phyloP scores from a whole-genome alignment of 495 filamentous ascomycete genomes.

The Daldinia vernicosa region DNA sequence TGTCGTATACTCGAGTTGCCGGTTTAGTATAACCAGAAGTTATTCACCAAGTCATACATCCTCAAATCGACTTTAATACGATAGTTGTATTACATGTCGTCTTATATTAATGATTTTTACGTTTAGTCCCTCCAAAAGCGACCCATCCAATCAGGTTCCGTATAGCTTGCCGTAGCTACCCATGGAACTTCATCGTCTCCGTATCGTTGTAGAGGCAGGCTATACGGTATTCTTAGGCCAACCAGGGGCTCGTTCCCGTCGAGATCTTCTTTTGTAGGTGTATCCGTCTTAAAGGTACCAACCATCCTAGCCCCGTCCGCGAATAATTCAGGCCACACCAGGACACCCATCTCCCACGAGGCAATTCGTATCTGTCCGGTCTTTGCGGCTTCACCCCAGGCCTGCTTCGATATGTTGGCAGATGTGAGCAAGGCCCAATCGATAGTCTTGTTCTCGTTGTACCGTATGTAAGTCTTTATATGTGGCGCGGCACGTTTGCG shows the following conservation, averaged over 20 bases:
- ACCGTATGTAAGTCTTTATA: slow-evolving; percentile 90
- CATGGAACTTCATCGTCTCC: slow-evolving; percentile 72
- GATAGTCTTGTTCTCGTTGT: slow-evolving; percentile 63
- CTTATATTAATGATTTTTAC: not conserved
- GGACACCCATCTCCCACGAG: slow-evolving; percentile 86
- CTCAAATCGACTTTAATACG: too few species aligned
- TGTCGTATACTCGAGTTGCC: not conserved
- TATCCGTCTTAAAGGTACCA: slow-evolving; percentile 71
- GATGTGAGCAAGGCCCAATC: slow-evolving; percentile 90
- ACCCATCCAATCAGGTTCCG: slow-evolving; percentile 76
- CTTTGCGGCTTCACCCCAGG: slow-evolving; percentile 76
- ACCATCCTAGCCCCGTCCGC: slow-evolving; percentile 66
- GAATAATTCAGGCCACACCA: slow-evolving; percentile 83
- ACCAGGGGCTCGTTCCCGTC: slow-evolving; percentile 52
- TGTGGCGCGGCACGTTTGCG: slow-evolving; percentile 86
- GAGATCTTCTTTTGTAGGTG: slow-evolving; percentile 44
- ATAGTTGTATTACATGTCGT: not conserved
- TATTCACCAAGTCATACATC: not conserved
- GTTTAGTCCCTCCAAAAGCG: slow-evolving; percentile 38
- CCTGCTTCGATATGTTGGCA: slow-evolving; percentile 88
- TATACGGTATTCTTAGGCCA: slow-evolving; percentile 84
- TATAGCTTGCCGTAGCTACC: slow-evolving; percentile 72
- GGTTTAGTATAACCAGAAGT: not conserved
- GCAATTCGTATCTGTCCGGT: slow-evolving; percentile 71
- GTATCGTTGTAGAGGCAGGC: slow-evolving; percentile 77